These are phyloP conservation scores for Carnegiea gigantea DNA, from an alignment of 179 eudicot genomes.

Conservation along the genomic window DNA sequence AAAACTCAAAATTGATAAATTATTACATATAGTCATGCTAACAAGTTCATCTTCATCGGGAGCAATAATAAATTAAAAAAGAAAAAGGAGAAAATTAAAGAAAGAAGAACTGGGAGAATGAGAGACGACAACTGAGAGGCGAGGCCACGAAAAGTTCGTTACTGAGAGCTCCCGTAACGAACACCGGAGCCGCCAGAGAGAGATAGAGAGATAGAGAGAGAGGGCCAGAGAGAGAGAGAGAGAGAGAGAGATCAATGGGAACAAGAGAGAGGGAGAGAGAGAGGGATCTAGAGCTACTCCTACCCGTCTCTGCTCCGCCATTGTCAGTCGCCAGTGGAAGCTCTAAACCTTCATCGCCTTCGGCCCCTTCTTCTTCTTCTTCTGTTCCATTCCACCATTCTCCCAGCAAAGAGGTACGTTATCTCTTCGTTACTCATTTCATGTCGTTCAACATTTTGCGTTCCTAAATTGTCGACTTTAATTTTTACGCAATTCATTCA, in stretches of 20 bases:
- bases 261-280: conserved; percentile 43
- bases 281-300: conserved; percentile 52
- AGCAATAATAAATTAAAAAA: too few relatives aligned
- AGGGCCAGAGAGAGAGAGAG: conserved; percentile 15
- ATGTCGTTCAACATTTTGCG: background rate
- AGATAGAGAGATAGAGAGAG: conserved; percentile 13
- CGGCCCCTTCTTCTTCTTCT: conserved; percentile 22
- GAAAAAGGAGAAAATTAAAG: background rate
- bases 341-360: conserved; percentile 37
- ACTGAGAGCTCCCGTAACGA: background rate
- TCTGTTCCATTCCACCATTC: conserved; percentile 31
- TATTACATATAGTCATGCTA: too few relatives aligned
- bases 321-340: conserved; percentile 15
- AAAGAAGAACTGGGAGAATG: background rate
- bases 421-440: background rate
- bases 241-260: conserved; percentile 28
- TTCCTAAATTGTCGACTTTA: background rate
- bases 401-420: conserved; percentile 47
- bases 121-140: background rate
- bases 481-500: background rate
- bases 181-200: conserved; percentile 13
- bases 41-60: too few relatives aligned
- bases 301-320: conserved; percentile 41
- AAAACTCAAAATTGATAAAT: too few relatives aligned
- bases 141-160: conserved; percentile 5